Evolutionary conservation across 352 stramenopile species (phyloP).

Genomic region (Globisporangium barbulae): DNA sequence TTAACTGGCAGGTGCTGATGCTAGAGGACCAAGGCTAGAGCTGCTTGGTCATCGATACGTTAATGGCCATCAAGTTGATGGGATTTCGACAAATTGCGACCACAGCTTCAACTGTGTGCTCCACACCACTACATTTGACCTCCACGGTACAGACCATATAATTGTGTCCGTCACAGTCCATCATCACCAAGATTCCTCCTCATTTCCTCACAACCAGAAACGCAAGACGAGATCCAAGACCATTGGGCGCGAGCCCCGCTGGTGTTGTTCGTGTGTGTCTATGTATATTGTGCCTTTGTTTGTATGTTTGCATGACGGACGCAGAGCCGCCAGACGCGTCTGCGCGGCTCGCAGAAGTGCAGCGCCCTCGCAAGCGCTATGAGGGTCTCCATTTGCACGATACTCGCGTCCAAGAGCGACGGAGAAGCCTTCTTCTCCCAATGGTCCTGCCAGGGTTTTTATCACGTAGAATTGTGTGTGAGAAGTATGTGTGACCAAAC

Average conservation of each 20-base stretch:
- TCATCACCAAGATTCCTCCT: not conserved
- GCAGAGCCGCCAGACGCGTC: constrained; percentile 7
- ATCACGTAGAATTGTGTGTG: constrained; percentile 85
- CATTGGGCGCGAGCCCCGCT: not conserved
- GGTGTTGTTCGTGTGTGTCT: not conserved
- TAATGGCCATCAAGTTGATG: not conserved
- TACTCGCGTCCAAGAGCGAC: constrained; percentile 69
- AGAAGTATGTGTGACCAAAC: constrained; percentile 86
- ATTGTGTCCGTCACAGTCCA: not conserved
- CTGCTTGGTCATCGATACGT: not conserved
- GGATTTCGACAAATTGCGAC: not conserved
- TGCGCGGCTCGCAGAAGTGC: constrained; percentile 35
- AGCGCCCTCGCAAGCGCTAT: constrained; percentile 11
- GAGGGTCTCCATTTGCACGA: constrained; percentile 36
- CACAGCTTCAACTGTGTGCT: not conserved
- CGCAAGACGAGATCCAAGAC: not conserved
- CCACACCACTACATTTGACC: not conserved
- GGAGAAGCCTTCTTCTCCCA: not conserved
- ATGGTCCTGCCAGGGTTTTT: constrained; percentile 87
- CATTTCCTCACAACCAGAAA: not conserved
- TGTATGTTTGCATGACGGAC: constrained; percentile 4
- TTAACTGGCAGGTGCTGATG: not conserved
- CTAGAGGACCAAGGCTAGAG: not conserved
- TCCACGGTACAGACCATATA: not conserved
- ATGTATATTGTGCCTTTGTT: not conserved